A percentile compares a stretch with the other conserved stretches of the same genome.
Conservation (phyloP, 192 early-diverging fungal species). For the Fimicolochytrium jonesii region DNA sequence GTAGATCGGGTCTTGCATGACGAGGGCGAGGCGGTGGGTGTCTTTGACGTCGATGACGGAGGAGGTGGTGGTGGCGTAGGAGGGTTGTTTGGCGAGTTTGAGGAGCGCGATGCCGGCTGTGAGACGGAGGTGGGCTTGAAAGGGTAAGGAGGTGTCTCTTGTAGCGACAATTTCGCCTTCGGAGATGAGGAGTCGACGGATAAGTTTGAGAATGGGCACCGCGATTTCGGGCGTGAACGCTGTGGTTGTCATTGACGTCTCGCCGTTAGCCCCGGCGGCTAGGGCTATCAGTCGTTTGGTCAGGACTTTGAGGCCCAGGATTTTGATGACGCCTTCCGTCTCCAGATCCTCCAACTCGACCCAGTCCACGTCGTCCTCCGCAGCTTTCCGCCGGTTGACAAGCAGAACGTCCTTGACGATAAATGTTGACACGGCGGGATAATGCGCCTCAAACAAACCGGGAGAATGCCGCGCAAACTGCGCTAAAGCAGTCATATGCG, state of each 20-base stretch:
- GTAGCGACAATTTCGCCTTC: conserved; percentile 64
- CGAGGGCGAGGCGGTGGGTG: conserved; percentile 55
- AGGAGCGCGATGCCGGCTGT: conserved; percentile 61
- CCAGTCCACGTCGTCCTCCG: conserved; percentile 56
- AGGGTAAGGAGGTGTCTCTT: conserved; percentile 39
- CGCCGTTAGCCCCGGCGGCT: conserved; percentile 27
- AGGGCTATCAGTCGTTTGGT: conserved; percentile 59
- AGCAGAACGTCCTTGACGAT: conserved; percentile 58
- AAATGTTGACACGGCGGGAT: conserved; percentile 47
- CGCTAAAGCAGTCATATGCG: conserved; percentile 50
- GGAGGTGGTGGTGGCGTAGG: too few species aligned
- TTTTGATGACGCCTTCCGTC: conserved; percentile 54
- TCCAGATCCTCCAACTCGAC: conserved; percentile 56
- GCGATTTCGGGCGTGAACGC: too few species aligned
- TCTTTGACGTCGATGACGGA: conserved; percentile 51
- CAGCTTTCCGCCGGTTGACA: conserved; percentile 29
- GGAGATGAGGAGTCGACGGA: conserved; percentile 56
- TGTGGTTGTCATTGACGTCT: too few species aligned
- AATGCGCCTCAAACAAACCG: conserved; percentile 47
- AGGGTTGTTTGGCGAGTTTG: conserved; percentile 48
- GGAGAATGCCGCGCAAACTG: conserved; percentile 61
- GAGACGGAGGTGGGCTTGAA: conserved; percentile 64
- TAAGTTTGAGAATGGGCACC: conserved; percentile 54
- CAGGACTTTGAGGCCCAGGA: conserved; percentile 55
- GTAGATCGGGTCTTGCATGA: conserved; percentile 72